Percentiles rank a stretch among this genome's conserved stretches.
phyloP scores from a whole-genome alignment of 2,329 filamentous ascomycete genomes.

The Venturia oleaginea region DNA sequence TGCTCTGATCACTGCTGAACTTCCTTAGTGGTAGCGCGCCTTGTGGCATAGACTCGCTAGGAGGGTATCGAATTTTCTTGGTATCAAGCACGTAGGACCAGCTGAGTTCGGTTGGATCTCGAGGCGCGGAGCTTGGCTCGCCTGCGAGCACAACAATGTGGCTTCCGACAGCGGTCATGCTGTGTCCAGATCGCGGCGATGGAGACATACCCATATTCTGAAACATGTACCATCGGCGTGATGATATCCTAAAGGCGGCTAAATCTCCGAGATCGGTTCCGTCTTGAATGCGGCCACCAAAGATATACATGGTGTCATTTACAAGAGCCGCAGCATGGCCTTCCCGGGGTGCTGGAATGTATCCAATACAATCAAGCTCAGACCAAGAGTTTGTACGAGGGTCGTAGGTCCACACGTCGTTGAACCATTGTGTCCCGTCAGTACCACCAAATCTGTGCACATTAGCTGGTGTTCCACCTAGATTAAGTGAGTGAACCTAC shows the following conservation, averaged over 20 bases:
- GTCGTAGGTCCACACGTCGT: constrained; percentile 97
- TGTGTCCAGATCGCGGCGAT: constrained; percentile 87
- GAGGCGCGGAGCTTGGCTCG: constrained; percentile 80
- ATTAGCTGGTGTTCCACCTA: constrained; percentile 1
- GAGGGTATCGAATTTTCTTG: constrained; percentile 87
- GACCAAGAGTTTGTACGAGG: constrained; percentile 73
- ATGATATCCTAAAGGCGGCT: constrained; percentile 73
- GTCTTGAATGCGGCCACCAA: constrained; percentile 90
- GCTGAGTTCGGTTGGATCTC: constrained; percentile 74
- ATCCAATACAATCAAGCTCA: constrained; percentile 91
- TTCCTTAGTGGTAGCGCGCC: constrained; percentile 18
- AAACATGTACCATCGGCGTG: constrained; percentile 95
- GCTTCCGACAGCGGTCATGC: constrained; percentile 92
- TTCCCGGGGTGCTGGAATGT: constrained; percentile 88
- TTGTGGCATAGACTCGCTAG: constrained; percentile 50
- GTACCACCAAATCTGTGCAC: constrained; percentile 79
- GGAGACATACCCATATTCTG: constrained; percentile 98
- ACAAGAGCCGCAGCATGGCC: constrained; percentile 90
- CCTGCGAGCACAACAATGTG: constrained; percentile 87
- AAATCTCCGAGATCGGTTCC: constrained; percentile 87
- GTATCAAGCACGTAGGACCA: constrained; percentile 91
- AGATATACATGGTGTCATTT: constrained; percentile 98
- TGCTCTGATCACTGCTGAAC: constrained; percentile 14
- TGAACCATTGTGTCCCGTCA: constrained; percentile 95
- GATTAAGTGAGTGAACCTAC: constrained; percentile 45